A percentile compares a stretch with the other conserved stretches of the same genome.
Conservation (phyloP, 2,329 filamentous ascomycete species). For the Fusarium tuaranense region DNA sequence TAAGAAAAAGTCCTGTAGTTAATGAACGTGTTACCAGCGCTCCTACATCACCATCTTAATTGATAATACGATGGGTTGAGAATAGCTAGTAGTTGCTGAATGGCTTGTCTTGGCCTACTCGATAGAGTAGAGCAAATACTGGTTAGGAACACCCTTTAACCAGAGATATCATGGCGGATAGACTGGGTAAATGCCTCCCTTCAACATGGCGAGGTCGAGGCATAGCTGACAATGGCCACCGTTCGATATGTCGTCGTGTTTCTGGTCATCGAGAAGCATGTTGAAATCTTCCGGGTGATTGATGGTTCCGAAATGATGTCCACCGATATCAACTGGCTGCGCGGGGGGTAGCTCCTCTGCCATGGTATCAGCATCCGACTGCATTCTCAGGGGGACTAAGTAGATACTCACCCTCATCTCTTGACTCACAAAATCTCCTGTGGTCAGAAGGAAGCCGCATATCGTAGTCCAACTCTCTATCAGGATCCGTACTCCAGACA, state of each 20-base stretch:
- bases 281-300: not conserved
- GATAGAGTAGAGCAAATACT: not conserved
- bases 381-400: not conserved
- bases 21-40: not conserved
- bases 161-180: not conserved
- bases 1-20: not conserved
- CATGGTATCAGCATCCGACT: not conserved
- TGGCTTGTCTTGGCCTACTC: not conserved
- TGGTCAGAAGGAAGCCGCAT: not conserved
- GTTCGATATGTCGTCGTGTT: not conserved
- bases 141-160: not conserved
- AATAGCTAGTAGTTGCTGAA: not conserved
- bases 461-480: not conserved
- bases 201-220: not conserved
- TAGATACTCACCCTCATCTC: not conserved
- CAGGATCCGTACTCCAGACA: not conserved
- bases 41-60: not conserved
- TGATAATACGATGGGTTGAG: not conserved
- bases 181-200: not conserved
- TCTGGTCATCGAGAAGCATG: not conserved
- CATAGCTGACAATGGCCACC: not conserved
- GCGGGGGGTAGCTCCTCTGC: not conserved
- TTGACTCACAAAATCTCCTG: not conserved
- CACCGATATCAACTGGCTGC: not conserved
- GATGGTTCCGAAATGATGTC: not conserved